A percentile compares a stretch with the other conserved stretches of the same genome.
phyloP scores from a whole-genome alignment of 768 basidiomycete genomes.

The Erythrobasidium yunnanense region DNA sequence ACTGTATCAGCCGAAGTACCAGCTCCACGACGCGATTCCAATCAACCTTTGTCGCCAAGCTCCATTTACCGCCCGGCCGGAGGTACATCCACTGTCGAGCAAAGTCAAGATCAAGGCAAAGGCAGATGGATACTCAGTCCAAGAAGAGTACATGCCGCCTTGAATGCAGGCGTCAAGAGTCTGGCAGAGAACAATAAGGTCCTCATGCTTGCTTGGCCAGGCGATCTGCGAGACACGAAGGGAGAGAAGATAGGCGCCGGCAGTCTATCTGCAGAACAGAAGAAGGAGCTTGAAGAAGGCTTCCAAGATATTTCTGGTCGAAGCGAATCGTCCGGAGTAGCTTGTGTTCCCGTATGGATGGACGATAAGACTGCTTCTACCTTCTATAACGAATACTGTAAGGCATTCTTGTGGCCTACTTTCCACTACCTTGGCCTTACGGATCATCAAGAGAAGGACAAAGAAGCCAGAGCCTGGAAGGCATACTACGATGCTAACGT shows the following conservation, averaged over 20 bases:
- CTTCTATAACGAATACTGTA: constrained; percentile 72
- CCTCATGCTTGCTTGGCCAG: constrained; percentile 85
- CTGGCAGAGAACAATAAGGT: constrained; percentile 77
- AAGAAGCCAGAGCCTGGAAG: constrained; percentile 57
- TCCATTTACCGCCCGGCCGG: no score
- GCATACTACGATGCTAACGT: constrained; percentile 72
- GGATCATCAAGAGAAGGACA: constrained; percentile 76
- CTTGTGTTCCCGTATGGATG: constrained; percentile 81
- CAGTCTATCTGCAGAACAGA: constrained; percentile 54
- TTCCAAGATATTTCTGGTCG: constrained; percentile 52
- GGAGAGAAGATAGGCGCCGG: constrained; percentile 42
- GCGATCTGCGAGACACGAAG: constrained; percentile 58
- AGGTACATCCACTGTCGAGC: background rate
- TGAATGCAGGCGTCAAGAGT: constrained; percentile 84
- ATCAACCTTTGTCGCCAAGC: no score
- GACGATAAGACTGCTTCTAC: constrained; percentile 50
- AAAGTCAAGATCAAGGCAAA: background rate
- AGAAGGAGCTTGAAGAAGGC: constrained; percentile 55
- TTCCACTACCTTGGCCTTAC: constrained; percentile 95
- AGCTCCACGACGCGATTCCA: no score
- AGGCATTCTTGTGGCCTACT: constrained; percentile 60
- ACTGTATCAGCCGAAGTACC: no score
- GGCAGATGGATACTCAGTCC: constrained; percentile 60
- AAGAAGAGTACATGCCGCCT: constrained; percentile 82
- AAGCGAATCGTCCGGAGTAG: constrained; percentile 55